Percentiles rank a stretch among this genome's conserved stretches.
Evolutionary conservation across 2,329 filamentous ascomycete genomes (phyloP).

Genomic region (Cryphonectria radicalis): DNA sequence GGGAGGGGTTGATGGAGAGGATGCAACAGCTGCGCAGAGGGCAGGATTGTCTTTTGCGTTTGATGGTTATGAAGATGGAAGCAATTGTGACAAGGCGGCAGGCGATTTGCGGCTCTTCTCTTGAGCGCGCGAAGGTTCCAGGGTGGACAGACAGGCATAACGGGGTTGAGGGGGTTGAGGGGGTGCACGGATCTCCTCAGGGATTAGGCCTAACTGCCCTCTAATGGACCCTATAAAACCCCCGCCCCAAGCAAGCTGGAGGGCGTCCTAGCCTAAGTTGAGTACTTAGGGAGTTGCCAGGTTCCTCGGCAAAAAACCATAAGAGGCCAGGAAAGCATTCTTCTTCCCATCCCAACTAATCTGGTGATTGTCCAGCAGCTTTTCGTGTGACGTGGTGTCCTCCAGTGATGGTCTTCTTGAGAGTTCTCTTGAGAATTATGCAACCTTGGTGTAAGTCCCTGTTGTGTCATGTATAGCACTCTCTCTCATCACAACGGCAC

Average conservation of each 20-base stretch:
- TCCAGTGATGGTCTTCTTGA: not conserved
- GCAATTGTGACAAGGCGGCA: not conserved
- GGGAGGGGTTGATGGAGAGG: not conserved
- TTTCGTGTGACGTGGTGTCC: not conserved
- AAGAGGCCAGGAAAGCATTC: not conserved
- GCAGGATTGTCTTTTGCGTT: not conserved
- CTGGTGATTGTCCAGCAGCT: not conserved
- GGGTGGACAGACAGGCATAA: not conserved
- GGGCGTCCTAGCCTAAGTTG: not conserved
- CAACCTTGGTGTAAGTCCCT: not conserved
- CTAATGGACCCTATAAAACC: not conserved
- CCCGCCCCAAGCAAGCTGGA: too few relatives aligned
- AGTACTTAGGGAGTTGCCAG: not conserved
- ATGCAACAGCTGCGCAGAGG: not conserved
- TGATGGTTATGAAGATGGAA: not conserved
- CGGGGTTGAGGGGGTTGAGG: not conserved
- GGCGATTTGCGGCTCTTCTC: not conserved
- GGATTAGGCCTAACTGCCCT: not conserved
- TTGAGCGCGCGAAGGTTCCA: not conserved
- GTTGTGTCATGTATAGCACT: not conserved
- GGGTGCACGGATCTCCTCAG: constrained; percentile 4
- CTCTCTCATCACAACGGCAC: not conserved
- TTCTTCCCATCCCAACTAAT: not conserved
- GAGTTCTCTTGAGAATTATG: not conserved
- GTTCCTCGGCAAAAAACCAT: not conserved